phyloP scores from a whole-genome alignment of 768 basidiomycete genomes.

The Dictyophora rubrovolvata region DNA sequence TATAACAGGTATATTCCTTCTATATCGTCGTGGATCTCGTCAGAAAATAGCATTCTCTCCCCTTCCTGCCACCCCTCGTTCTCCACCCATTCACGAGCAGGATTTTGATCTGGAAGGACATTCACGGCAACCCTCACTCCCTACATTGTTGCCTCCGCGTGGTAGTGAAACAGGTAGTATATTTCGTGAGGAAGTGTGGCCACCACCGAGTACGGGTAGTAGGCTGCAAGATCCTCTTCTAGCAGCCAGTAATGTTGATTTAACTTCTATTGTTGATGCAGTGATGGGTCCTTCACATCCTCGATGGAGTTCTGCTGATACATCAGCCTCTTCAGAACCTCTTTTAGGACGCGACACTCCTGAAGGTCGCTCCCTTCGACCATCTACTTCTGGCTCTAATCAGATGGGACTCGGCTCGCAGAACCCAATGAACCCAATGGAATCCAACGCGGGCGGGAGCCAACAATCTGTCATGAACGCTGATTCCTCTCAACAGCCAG shows the following conservation, averaged over 20 bases:
- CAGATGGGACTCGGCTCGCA: not conserved
- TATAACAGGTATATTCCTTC: constrained; percentile 7
- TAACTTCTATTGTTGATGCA: constrained; percentile 6
- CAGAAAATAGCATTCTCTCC: constrained; percentile 1
- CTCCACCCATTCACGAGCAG: constrained; percentile 10
- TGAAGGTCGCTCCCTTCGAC: not conserved
- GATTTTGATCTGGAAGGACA: constrained; percentile 9
- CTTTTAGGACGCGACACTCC: not conserved
- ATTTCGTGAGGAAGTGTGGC: constrained; percentile 14
- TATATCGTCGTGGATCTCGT: constrained; percentile 3
- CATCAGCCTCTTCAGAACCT: not conserved
- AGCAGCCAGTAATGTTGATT: constrained; percentile 5
- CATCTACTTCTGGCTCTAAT: not conserved
- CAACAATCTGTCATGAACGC: not conserved
- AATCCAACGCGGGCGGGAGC: not conserved
- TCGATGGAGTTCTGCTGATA: constrained; percentile 6
- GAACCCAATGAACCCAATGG: not conserved
- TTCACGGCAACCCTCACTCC: not conserved
- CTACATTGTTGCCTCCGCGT: constrained; percentile 9
- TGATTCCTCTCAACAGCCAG: not conserved
- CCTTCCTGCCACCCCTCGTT: constrained; percentile 10
- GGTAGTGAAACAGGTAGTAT: constrained; percentile 12
- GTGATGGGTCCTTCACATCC: constrained; percentile 9
- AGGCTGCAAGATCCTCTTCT: constrained; percentile 11
- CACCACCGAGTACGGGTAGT: constrained; percentile 8